phyloP scores from a whole-genome alignment of 106 monocot species.

The Apostasia shenzhenica region DNA sequence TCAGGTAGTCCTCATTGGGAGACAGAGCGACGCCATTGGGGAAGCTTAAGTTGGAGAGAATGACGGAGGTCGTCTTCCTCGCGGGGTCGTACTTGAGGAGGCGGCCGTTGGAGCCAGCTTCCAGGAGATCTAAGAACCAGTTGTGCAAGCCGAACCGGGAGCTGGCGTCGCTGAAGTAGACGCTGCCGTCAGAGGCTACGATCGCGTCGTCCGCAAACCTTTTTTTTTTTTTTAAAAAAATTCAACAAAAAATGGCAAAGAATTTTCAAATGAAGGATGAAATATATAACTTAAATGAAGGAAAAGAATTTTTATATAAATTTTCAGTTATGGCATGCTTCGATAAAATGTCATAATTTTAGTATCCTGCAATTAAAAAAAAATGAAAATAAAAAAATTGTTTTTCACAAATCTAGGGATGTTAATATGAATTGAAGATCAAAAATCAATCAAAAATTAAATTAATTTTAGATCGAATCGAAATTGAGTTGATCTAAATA shows the following conservation, averaged over 20 bases:
- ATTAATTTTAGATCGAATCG: too few relatives aligned
- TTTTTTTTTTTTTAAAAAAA: too few relatives aligned
- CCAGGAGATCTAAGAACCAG: slow-evolving; percentile 38
- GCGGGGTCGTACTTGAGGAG: slow-evolving; percentile 49
- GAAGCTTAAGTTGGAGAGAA: slow-evolving; percentile 27
- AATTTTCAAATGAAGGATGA: neutral
- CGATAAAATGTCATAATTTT: too few relatives aligned
- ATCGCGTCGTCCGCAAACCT: slow-evolving; percentile 52
- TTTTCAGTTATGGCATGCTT: too few relatives aligned
- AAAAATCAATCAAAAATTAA: too few relatives aligned
- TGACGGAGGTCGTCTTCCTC: slow-evolving; percentile 25
- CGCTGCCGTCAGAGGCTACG: slow-evolving; percentile 45
- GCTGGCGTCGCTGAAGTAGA: slow-evolving; percentile 58
- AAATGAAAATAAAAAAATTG: too few relatives aligned
- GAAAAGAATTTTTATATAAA: too few relatives aligned
- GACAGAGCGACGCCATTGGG: slow-evolving; percentile 64
- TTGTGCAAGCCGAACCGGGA: slow-evolving; percentile 24
- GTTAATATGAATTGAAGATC: too few relatives aligned
- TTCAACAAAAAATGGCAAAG: too few relatives aligned
- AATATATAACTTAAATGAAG: neutral
- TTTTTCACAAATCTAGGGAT: too few relatives aligned
- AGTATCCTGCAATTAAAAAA: too few relatives aligned
- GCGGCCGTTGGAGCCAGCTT: slow-evolving; percentile 44
- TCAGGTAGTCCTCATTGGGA: slow-evolving; percentile 26
- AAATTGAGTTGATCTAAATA: too few relatives aligned